phyloP scores from a whole-genome alignment of 208 protist genomes.

The Sergeia podlipaevii region DNA sequence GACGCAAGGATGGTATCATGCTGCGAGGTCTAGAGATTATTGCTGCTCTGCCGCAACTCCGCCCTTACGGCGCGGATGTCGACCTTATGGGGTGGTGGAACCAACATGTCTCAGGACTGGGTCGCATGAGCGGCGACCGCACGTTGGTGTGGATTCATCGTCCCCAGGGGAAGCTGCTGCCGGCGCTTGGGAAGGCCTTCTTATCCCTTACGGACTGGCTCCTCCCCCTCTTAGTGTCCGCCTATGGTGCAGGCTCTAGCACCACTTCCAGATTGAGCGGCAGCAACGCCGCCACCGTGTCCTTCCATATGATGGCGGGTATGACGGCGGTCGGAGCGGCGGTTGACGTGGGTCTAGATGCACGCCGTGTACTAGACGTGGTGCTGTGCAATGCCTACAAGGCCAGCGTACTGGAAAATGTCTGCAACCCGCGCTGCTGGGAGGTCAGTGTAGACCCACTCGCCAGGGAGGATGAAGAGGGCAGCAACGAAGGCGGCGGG shows the following conservation, averaged over 20 bases:
- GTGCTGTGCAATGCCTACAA: slow-evolving; percentile 75
- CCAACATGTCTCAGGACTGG: slow-evolving; percentile 13
- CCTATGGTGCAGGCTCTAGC: slow-evolving; percentile 24
- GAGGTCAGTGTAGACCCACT: slow-evolving; percentile 19
- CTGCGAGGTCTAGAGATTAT: slow-evolving; percentile 74
- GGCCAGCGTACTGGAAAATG: slow-evolving; percentile 45
- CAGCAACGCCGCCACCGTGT: slow-evolving; percentile 13
- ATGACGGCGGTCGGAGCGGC: slow-evolving; percentile 28
- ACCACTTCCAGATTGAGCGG: not conserved
- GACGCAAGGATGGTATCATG: slow-evolving; percentile 49
- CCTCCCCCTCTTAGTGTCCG: slow-evolving; percentile 28
- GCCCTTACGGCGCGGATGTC: slow-evolving; percentile 64
- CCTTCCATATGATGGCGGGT: slow-evolving; percentile 30
- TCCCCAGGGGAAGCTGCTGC: slow-evolving; percentile 27
- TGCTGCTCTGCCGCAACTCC: slow-evolving; percentile 51
- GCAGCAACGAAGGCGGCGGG: not conserved
- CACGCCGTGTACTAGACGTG: slow-evolving; percentile 42
- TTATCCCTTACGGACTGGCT: slow-evolving; percentile 32
- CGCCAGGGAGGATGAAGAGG: not conserved
- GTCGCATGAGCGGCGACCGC: not conserved
- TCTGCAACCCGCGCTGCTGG: slow-evolving; percentile 43
- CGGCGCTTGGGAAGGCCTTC: slow-evolving; percentile 19
- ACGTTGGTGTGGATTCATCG: slow-evolving; percentile 5
- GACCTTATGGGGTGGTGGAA: slow-evolving; percentile 67
- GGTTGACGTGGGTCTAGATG: slow-evolving; percentile 33